A percentile compares a stretch with the other conserved stretches of the same genome.
Evolutionary conservation across 2,329 filamentous ascomycete species (phyloP).

Genomic region (Dactylonectria estremocensis): DNA sequence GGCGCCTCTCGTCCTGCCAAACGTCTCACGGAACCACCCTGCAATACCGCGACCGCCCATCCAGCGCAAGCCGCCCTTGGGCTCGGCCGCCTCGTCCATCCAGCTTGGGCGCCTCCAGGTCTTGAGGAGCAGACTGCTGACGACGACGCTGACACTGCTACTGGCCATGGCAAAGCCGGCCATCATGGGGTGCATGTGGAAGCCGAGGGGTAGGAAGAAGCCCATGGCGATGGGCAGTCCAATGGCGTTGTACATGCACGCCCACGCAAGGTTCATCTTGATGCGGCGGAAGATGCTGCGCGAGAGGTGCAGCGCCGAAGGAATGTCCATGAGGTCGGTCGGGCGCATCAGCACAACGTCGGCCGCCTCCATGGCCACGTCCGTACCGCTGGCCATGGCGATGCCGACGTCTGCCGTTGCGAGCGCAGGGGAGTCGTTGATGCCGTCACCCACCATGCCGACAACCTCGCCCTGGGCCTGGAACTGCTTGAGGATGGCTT

Average conservation of each 20-base stretch:
- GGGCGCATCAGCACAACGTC: conserved; percentile 96
- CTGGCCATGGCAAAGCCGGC: conserved; percentile 95
- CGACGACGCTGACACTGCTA: conserved; percentile 91
- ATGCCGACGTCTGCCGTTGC: conserved; percentile 95
- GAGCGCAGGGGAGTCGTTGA: conserved; percentile 97
- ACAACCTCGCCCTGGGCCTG: conserved; percentile 83
- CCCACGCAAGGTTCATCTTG: conserved; percentile 93
- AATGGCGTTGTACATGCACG: conserved; percentile 91
- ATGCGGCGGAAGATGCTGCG: conserved; percentile 91
- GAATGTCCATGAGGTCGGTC: conserved; percentile 93
- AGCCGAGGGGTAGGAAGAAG: conserved; percentile 90
- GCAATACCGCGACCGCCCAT: conserved; percentile 61
- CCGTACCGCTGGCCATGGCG: conserved; percentile 91
- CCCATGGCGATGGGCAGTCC: conserved; percentile 98
- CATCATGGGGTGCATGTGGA: conserved; percentile 92
- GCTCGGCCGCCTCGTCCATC: conserved; percentile 84
- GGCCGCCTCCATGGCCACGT: conserved; percentile 97
- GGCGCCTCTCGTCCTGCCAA: conserved; percentile 54
- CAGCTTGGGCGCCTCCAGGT: conserved; percentile 88
- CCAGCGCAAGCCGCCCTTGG: conserved; percentile 64
- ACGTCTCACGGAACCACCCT: conserved; percentile 59
- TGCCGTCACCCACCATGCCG: conserved; percentile 98
- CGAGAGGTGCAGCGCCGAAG: conserved; percentile 85
- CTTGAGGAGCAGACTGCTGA: conserved; percentile 86
- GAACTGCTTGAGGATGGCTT: conserved; percentile 83